Evolutionary conservation across 139 green algal species (phyloP).

Genomic region (Mesotaenium endlicherianum): DNA sequence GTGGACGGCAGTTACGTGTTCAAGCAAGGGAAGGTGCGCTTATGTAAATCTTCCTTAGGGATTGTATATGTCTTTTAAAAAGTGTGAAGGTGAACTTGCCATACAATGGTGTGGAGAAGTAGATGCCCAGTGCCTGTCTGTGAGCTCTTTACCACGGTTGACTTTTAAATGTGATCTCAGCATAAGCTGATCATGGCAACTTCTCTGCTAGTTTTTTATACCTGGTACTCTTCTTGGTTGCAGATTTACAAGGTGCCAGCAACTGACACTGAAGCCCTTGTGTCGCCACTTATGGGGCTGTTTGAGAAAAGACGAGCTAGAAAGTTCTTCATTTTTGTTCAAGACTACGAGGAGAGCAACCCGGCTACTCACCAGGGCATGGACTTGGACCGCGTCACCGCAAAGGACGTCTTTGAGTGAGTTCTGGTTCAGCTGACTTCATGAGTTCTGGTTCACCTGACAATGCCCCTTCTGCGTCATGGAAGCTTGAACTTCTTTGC

Average conservation of each 20-base stretch:
- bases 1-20: constrained; percentile 94
- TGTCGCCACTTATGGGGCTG: constrained; percentile 88
- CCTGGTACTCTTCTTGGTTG: not conserved
- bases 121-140: no score
- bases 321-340: constrained; percentile 93
- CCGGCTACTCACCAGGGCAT: constrained; percentile 80
- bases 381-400: constrained; percentile 82
- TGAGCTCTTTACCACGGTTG: no score
- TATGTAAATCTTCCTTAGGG: no score
- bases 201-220: not conserved
- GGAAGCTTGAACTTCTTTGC: not conserved
- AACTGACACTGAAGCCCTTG: constrained; percentile 90
- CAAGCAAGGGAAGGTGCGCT: constrained; percentile 81
- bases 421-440: not conserved
- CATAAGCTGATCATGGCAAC: no score
- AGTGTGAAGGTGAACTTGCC: no score
- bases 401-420: constrained; percentile 70
- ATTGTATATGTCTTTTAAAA: no score
- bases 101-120: no score
- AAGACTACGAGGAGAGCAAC: constrained; percentile 84
- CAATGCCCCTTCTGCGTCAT: no score
- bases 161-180: no score
- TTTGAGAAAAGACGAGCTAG: constrained; percentile 95
- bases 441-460: not conserved
- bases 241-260: constrained; percentile 75